Percentiles rank a stretch among this genome's conserved stretches.
phyloP scores from a whole-genome alignment of 2,329 filamentous ascomycete genomes.

The Colletotrichum tofieldiae region DNA sequence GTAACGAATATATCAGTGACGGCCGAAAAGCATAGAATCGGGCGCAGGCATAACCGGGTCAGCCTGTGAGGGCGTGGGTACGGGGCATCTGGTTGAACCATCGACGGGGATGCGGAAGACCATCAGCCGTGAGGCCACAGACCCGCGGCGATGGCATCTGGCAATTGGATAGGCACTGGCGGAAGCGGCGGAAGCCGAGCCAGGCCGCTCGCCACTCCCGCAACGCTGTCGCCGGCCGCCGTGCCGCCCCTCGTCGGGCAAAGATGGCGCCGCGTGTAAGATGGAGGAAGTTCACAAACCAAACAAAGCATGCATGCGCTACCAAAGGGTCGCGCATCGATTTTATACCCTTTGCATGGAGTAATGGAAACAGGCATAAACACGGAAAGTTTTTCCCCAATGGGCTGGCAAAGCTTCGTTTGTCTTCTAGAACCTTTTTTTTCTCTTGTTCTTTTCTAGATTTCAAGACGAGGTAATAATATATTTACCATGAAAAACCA shows the following conservation, averaged over 20 bases:
- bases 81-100: slow-evolving; percentile 28
- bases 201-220: not conserved
- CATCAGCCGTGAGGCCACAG: not conserved
- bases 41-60: slow-evolving; percentile 26
- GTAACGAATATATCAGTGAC: slow-evolving; percentile 43
- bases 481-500: slow-evolving; percentile 13
- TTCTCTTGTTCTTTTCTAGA: slow-evolving; percentile 16
- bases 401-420: slow-evolving; percentile 7
- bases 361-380: slow-evolving; percentile 41
- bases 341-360: slow-evolving; percentile 43
- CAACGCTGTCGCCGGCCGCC: not conserved
- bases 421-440: slow-evolving; percentile 16
- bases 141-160: not conserved
- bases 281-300: slow-evolving; percentile 21
- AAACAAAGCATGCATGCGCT: slow-evolving; percentile 31
- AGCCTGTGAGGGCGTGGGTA: slow-evolving; percentile 11
- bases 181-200: slow-evolving; percentile 21
- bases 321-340: slow-evolving; percentile 22
- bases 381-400: slow-evolving; percentile 9
- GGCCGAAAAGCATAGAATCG: slow-evolving; percentile 38
- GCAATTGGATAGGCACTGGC: slow-evolving; percentile 1
- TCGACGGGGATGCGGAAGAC: not conserved
- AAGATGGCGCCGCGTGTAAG: slow-evolving; percentile 30
- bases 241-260: not conserved
- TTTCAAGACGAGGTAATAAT: slow-evolving; percentile 27